These are phyloP conservation scores for Peronospora belbahrii DNA, from an alignment of 352 stramenopile genomes.

Conservation along the genomic window DNA sequence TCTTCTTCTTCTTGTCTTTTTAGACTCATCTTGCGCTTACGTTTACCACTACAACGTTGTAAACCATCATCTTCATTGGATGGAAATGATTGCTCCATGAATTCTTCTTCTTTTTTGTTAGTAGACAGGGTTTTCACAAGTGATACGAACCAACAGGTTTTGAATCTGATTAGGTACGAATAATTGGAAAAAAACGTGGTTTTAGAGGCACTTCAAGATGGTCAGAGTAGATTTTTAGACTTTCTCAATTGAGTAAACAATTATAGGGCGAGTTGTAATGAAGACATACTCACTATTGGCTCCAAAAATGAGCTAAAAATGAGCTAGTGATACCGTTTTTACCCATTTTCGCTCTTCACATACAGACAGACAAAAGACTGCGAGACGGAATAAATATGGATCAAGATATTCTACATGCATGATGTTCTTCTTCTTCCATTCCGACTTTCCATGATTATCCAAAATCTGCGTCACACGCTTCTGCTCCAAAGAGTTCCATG, in stretches of 20 bases:
- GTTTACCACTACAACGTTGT: constrained; percentile 29
- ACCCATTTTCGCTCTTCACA: too few relatives aligned
- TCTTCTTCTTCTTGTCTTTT: constrained; percentile 14
- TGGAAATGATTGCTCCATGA: constrained; percentile 16
- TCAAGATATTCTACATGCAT: constrained; percentile 12
- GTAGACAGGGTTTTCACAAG: too few relatives aligned
- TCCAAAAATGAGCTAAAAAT: too few relatives aligned
- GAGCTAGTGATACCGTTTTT: too few relatives aligned
- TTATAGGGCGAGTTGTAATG: too few relatives aligned
- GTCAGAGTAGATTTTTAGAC: too few relatives aligned
- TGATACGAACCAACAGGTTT: background rate
- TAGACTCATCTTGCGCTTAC: constrained; percentile 27
- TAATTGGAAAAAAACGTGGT: too few relatives aligned
- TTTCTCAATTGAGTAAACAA: too few relatives aligned
- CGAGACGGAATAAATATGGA: constrained; percentile 26
- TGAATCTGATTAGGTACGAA: background rate
- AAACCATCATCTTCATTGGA: constrained; percentile 10
- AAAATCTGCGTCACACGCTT: constrained; percentile 50
- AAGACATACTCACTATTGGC: too few relatives aligned
- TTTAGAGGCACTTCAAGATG: background rate
- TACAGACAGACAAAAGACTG: background rate
- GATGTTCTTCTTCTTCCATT: too few relatives aligned
- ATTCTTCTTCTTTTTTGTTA: background rate
- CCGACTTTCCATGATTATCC: constrained; percentile 7
- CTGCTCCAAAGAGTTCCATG: constrained; percentile 60